phyloP scores from a whole-genome alignment of 371 early-diverging fungal species.

The Lichtheimia hyalospora region DNA sequence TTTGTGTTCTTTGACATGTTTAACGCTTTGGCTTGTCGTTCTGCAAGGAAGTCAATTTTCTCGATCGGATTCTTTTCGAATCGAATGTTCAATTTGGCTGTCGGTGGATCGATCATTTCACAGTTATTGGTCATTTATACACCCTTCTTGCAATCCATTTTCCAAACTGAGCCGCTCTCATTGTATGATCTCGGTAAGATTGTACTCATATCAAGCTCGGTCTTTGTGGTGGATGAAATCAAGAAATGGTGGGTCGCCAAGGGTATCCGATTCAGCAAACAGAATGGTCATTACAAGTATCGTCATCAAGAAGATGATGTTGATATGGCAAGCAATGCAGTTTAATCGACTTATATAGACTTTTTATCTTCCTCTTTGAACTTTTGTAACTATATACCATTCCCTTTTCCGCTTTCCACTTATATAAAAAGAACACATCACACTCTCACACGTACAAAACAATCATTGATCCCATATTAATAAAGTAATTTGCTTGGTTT shows the following conservation, averaged over 20 bases:
- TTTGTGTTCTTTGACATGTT: constrained; percentile 97
- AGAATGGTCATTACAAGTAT: constrained; percentile 1
- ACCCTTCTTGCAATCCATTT: constrained; percentile 89
- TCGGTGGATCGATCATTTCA: constrained; percentile 78
- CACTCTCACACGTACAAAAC: too few relatives aligned
- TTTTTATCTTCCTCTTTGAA: too few relatives aligned
- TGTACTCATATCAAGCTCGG: constrained; percentile 63
- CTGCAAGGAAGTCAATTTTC: constrained; percentile 80
- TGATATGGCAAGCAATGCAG: constrained; percentile 10
- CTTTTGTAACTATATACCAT: constrained; percentile 1
- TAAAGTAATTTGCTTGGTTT: too few relatives aligned
- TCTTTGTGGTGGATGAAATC: constrained; percentile 82
- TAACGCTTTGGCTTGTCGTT: constrained; percentile 91
- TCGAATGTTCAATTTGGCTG: constrained; percentile 84
- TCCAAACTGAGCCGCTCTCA: constrained; percentile 87
- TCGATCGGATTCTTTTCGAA: constrained; percentile 82
- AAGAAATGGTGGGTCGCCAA: constrained; percentile 49
- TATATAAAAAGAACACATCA: background rate
- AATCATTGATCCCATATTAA: too few relatives aligned
- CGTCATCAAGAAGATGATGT: constrained; percentile 3
- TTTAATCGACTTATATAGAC: background rate
- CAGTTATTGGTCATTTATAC: constrained; percentile 88
- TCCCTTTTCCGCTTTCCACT: background rate
- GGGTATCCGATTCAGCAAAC: background rate
- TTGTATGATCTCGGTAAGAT: constrained; percentile 72